phyloP scores from a whole-genome alignment of 169 alveolate genomes.

The Besnoitia besnoiti region DNA sequence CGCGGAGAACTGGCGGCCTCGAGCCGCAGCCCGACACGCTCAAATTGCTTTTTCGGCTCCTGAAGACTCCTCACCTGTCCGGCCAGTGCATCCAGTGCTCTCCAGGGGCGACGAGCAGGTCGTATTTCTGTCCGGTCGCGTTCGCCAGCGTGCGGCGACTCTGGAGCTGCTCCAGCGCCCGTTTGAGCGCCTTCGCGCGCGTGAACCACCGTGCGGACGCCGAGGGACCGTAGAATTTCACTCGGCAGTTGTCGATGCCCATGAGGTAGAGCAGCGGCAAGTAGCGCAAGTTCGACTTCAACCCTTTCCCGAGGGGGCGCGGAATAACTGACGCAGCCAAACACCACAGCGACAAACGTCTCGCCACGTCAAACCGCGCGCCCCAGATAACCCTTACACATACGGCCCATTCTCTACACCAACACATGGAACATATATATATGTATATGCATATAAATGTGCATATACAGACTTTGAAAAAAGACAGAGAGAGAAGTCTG shows the following conservation, averaged over 20 bases:
- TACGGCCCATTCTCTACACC: neutral
- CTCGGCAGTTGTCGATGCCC: conserved; percentile 65
- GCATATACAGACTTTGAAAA: neutral
- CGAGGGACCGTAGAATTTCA: conserved; percentile 44
- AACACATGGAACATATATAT: neutral
- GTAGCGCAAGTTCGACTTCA: conserved; percentile 55
- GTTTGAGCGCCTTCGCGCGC: conserved; percentile 56
- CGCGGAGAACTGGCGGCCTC: no score
- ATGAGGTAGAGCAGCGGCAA: conserved; percentile 62
- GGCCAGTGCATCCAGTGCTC: conserved; percentile 74
- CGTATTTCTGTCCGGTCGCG: conserved; percentile 62
- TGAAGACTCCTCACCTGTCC: conserved; percentile 40
- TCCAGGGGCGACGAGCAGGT: conserved; percentile 62
- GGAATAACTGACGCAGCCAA: conserved; percentile 50
- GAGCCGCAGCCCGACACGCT: no score
- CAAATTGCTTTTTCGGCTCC: no score
- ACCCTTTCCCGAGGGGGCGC: conserved; percentile 55
- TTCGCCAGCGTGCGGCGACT: conserved; percentile 61
- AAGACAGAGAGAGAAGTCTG: no score
- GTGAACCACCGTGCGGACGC: conserved; percentile 61
- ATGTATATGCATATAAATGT: neutral
- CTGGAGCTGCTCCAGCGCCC: conserved; percentile 55
- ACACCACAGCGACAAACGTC: neutral
- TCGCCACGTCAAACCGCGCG: neutral
- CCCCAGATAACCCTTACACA: neutral